Evolutionary conservation across 345 rosid genomes (phyloP), one percentile per base, ranked within the genome.

Genomic region (Punica granatum): DNA sequence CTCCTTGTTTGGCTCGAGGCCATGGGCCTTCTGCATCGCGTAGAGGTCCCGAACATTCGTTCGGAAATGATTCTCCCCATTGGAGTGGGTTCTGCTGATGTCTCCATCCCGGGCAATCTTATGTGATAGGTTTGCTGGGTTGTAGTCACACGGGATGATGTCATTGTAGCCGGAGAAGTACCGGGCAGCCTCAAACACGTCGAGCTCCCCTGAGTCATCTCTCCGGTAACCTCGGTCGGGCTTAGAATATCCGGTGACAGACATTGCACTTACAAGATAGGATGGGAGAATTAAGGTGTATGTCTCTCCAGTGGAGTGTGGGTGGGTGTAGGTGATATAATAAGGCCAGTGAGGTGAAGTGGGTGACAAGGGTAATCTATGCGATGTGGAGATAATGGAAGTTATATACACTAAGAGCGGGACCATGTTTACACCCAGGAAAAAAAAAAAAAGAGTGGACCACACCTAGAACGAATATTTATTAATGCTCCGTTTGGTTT

Each of bases 111-210:
- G 82, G 72, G 78, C 76, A 7, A 65, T 51, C 67, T 77, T 86
- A 44, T 88, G 84, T 63, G 80, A 75, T 30, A 58, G 39, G 30
- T 65, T 64, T 68, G 68, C 70, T 53, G 76, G 64, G 59, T 69
- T 71, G 42, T 70, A 63, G 56, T 75, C 69, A 58, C 73, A 35
- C 19, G 63, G 21, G 44, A 67, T 75, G 13, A 73, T 65, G 62
- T 86, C 87, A 21, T 73, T 75, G 82, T 79, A 79, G 54, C 88
- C 92, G 9, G 94, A 87, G 81, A 90, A 89, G 74, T 94, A 94
- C 58, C 82, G 73, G 6, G 95, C 82, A 5, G 99, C 99, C 75
- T 94, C 96, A 21, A 94, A 94, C 51, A 94, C 97, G 54, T 86
- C 95, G 56, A 94, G 88, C 85, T 94, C 99, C 1, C 75, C 86